These are phyloP conservation scores for Diplogelasinospora grovesii DNA, from an alignment of 495 filamentous ascomycete genomes.

Conservation along the genomic window DNA sequence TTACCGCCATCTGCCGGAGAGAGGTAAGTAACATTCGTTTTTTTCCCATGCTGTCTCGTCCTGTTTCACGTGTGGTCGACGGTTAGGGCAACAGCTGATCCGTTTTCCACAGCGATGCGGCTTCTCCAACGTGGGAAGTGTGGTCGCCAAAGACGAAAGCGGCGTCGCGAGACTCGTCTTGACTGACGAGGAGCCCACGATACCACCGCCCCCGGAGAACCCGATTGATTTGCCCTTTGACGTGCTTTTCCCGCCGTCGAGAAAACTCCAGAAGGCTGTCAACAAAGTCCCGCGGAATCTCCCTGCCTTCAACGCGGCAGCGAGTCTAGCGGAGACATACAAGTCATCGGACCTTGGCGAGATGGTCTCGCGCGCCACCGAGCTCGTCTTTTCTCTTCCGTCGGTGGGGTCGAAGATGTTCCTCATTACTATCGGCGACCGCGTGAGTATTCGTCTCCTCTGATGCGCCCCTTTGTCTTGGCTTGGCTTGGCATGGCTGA, in stretches of 20 bases:
- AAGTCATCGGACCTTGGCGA: too few relatives aligned
- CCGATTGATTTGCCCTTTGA: constrained; percentile 91
- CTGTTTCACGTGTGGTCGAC: too few relatives aligned
- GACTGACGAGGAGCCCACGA: constrained; percentile 71
- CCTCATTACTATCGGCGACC: constrained; percentile 92
- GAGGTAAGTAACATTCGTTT: too few relatives aligned
- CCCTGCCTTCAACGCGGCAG: constrained; percentile 60
- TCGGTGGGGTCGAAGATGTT: constrained; percentile 93
- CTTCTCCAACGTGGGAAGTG: constrained; percentile 85
- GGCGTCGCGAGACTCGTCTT: constrained; percentile 67
- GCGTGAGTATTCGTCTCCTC: too few relatives aligned
- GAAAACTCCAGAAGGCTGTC: constrained; percentile 75
- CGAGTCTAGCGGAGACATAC: too few relatives aligned
- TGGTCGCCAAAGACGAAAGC: constrained; percentile 54
- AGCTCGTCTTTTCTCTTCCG: too few relatives aligned
- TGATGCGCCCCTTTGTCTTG: too few relatives aligned
- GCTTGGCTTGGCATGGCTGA: too few relatives aligned
- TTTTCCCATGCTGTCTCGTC: too few relatives aligned
- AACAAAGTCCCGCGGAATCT: constrained; percentile 63
- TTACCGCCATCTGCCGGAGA: constrained; percentile 71
- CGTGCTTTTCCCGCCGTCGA: constrained; percentile 83
- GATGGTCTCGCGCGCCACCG: too few relatives aligned
- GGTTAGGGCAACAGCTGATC: too few relatives aligned
- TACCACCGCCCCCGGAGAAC: constrained; percentile 62
- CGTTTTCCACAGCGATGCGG: constrained; percentile 93